Conservation (phyloP, 345 rosid genomes). For the Kernera saxatilis region DNA sequence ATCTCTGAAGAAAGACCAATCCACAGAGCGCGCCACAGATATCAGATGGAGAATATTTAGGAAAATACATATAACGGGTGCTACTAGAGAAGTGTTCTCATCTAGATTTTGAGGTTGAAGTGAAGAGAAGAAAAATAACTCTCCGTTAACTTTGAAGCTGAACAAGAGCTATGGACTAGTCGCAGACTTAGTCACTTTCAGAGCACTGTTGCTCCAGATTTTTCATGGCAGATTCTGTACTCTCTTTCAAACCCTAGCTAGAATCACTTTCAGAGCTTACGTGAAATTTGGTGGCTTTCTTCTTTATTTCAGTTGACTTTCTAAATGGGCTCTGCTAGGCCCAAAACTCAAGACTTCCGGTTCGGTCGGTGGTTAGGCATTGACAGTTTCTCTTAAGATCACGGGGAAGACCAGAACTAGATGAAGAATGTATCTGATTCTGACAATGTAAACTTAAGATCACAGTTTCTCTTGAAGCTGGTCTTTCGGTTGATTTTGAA, state of each 20-base stretch:
- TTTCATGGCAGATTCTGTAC: neutral
- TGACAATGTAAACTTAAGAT: constrained; percentile 67
- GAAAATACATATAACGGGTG: too few species aligned
- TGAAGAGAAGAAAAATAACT: neutral
- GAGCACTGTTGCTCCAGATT: neutral
- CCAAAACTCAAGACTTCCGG: too few species aligned
- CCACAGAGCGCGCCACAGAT: neutral
- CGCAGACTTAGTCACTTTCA: neutral
- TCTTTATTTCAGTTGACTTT: too few species aligned
- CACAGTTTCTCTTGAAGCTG: too few species aligned
- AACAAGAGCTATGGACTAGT: neutral
- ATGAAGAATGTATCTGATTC: constrained; percentile 82
- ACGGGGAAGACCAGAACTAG: constrained; percentile 92
- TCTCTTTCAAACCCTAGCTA: neutral
- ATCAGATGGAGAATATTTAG: neutral
- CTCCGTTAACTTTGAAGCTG: neutral
- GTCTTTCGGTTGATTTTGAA: too few species aligned
- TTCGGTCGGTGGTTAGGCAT: too few species aligned
- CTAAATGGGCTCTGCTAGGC: too few species aligned
- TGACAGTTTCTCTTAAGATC: constrained; percentile 73
- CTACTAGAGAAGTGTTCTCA: neutral
- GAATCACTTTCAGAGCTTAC: neutral
- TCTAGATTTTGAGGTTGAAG: neutral
- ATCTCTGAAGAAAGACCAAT: neutral
- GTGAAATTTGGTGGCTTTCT: too few species aligned